phyloP scores from a whole-genome alignment of 441 rosid genomes.

The Gossypium laxum region DNA sequence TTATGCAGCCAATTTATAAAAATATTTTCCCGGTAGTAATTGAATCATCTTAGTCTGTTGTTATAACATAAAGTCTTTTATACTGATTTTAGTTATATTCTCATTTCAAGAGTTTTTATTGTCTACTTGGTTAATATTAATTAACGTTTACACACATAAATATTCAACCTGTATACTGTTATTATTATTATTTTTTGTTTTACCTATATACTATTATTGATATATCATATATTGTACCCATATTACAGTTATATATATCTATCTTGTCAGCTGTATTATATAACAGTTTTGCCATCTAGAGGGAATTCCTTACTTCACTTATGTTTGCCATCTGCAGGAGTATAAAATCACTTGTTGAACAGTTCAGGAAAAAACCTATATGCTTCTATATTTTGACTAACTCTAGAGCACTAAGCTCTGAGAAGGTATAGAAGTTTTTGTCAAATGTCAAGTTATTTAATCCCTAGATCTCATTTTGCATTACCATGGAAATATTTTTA shows the following conservation, averaged over 20 bases:
- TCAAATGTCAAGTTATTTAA: conserved; percentile 6
- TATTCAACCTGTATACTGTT: not conserved
- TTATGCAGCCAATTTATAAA: not conserved
- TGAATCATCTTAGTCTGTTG: not conserved
- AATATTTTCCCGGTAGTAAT: not conserved
- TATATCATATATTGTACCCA: not conserved
- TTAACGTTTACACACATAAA: not conserved
- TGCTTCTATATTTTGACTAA: conserved; percentile 93
- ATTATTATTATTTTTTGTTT: too few species aligned
- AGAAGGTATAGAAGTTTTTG: conserved; percentile 45
- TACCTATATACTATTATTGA: not conserved
- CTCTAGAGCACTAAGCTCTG: conserved; percentile 81
- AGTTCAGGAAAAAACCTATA: conserved; percentile 56
- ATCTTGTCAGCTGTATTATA: not conserved
- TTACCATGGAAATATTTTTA: not conserved
- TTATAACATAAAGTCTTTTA: not conserved
- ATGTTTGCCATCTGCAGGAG: conserved; percentile 43
- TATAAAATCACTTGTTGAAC: conserved; percentile 58
- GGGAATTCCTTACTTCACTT: not conserved
- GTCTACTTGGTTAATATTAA: conserved; percentile 2
- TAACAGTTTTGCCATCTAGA: conserved; percentile 1
- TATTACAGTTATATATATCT: not conserved
- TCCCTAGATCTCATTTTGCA: conserved; percentile 15
- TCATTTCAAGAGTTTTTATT: not conserved
- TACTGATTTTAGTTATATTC: not conserved